Base-by-base conservation (phyloP, 306 rosid species). In the Castanopsis chinensis region DNA sequence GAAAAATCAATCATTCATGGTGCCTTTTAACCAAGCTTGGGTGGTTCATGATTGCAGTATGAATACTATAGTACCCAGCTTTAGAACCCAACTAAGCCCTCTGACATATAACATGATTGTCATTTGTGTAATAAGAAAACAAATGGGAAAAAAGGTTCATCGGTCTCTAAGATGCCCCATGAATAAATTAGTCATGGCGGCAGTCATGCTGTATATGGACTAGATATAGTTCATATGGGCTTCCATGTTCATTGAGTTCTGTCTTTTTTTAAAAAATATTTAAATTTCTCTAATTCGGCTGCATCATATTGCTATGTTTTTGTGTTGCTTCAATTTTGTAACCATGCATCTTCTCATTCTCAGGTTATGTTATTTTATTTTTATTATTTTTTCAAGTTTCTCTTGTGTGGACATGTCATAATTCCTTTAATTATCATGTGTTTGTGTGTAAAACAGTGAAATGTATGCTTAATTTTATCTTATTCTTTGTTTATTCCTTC, bases 381-480 rank as follows among this genome's bases (percentile, higher is more conserved):
- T 37, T 4, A 5, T 61, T 12, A 0, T 12, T 27, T 13, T 63
- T 27, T 28, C 14, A 2, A 8, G 45, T 41, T 41, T 63, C 28
- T 4, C 17, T 13, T 18, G 7, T 8, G 12, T 28, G 33, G 21
- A 14, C 35, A 61, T 61, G 70, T 8, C 21, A 18, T 58, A 58
- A 28, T 28, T 30, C 5, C 21, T 30, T 64, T 64, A 30, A 64
- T 2, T 30, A 63, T 5, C 5, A 0, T 28, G 69, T 63, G 3
- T 8, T 41, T 41, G 45, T 41, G 45, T 41, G 45, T 41, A 41
- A 41, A 41, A 41, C 11, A 3, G 35, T 35, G 32, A 32, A 37
- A 14, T 79, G 58, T 83, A 52, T 74, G 52, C 61, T 75, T 71
- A 27, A 49, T 45, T 72, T 81, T 67, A 25, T 87, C 43, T 49